Conservation (phyloP, 495 filamentous ascomycete genomes). For the Xylaria venustula region DNA sequence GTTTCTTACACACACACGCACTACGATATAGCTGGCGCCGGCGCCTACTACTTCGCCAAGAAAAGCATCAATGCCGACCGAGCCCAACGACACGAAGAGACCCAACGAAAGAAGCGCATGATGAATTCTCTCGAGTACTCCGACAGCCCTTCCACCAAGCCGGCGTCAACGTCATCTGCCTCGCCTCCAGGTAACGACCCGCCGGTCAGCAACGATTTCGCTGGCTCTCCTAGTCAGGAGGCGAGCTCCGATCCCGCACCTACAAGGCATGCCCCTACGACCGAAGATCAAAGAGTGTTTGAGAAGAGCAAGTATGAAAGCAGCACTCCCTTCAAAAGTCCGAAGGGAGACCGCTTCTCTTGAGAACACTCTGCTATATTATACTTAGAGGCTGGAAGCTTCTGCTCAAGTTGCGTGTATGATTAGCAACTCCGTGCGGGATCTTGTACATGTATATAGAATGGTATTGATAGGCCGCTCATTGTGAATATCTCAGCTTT, state of each 20-base stretch:
- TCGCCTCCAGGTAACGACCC: neutral
- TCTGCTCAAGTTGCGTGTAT: neutral
- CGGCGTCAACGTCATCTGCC: conserved; percentile 36
- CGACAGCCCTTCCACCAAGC: conserved; percentile 31
- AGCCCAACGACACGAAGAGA: conserved; percentile 64
- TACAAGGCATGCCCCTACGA: conserved; percentile 76
- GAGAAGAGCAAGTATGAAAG: conserved; percentile 91
- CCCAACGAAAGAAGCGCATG: conserved; percentile 62
- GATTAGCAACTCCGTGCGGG: neutral
- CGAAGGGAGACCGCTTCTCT: conserved; percentile 80
- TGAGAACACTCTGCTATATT: conserved; percentile 16
- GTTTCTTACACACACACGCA: conserved; percentile 19
- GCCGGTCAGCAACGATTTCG: conserved; percentile 46
- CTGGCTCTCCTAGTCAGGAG: conserved; percentile 76
- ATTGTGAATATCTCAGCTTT: conserved; percentile 2
- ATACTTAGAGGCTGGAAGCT: neutral
- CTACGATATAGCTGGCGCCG: conserved; percentile 64
- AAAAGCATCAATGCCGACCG: conserved; percentile 88
- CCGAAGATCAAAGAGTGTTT: conserved; percentile 62
- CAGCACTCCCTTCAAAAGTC: conserved; percentile 64
- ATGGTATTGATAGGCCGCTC: neutral
- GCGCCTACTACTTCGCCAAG: conserved; percentile 95
- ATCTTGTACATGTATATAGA: conserved; percentile 7
- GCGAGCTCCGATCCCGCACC: conserved; percentile 80
- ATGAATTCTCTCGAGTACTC: conserved; percentile 59